A percentile compares a stretch with the other conserved stretches of the same genome.
These are phyloP conservation scores for Wickerhamomyces queroliae DNA, from an alignment of 805 yeast species.

Conservation along the genomic window DNA sequence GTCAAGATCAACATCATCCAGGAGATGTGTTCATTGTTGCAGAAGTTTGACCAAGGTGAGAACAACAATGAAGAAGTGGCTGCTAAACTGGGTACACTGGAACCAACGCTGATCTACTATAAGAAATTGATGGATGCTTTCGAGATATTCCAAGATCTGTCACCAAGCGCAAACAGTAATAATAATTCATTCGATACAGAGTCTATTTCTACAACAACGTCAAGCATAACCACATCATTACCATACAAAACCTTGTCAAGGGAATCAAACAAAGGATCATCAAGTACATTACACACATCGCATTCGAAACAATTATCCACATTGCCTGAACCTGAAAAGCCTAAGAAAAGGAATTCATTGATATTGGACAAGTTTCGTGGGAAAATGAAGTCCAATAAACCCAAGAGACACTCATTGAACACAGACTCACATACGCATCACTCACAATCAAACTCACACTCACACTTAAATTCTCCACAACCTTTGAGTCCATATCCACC, in stretches of 20 bases:
- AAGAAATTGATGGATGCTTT: slow-evolving; percentile 21
- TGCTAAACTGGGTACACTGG: slow-evolving; percentile 3
- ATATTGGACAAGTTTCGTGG: slow-evolving; percentile 4
- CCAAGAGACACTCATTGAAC: background rate
- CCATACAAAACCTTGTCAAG: background rate
- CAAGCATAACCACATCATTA: background rate
- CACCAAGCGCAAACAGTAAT: background rate
- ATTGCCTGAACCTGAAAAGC: background rate
- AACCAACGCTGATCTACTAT: slow-evolving; percentile 16
- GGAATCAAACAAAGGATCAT: background rate
- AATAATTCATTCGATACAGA: slow-evolving; percentile 1
- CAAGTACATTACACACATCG: background rate
- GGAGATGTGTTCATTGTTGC: slow-evolving; percentile 14
- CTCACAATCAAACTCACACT: background rate
- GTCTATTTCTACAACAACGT: background rate
- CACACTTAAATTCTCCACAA: slow-evolving; percentile 1
- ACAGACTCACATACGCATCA: background rate
- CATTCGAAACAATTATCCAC: background rate
- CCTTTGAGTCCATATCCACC: slow-evolving; percentile 20
- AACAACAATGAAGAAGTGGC: slow-evolving; percentile 5
- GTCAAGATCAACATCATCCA: slow-evolving; percentile 20
- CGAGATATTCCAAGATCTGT: slow-evolving; percentile 9
- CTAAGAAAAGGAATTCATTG: slow-evolving; percentile 1
- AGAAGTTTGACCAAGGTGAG: slow-evolving; percentile 4
- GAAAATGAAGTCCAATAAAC: slow-evolving; percentile 1